These are phyloP conservation scores for Venustampulla echinocandica DNA, from an alignment of 495 filamentous ascomycete genomes.

Conservation along the genomic window DNA sequence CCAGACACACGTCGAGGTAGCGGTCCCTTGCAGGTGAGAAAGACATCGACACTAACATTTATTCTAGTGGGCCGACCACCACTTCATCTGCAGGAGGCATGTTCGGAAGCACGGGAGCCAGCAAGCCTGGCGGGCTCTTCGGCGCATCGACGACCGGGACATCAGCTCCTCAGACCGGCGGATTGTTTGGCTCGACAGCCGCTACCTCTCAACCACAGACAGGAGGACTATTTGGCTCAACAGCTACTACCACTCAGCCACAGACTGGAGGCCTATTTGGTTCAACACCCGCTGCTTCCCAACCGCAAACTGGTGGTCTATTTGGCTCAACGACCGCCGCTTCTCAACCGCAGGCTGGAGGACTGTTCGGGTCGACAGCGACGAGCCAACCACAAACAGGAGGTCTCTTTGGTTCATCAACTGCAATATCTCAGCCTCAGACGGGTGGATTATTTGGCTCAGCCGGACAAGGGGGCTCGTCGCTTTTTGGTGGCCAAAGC, in stretches of 20 bases:
- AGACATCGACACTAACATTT: constrained; percentile 1
- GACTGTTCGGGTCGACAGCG: constrained; percentile 29
- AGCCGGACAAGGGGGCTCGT: constrained; percentile 30
- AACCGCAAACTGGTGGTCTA: constrained; percentile 22
- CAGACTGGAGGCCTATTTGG: constrained; percentile 31
- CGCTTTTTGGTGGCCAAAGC: constrained; percentile 28
- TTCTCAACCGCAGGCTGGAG: constrained; percentile 14
- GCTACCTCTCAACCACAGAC: constrained; percentile 25
- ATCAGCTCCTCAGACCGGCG: constrained; percentile 18
- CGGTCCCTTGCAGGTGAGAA: neutral
- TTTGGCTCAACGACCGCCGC: constrained; percentile 23
- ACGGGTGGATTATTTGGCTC: constrained; percentile 38
- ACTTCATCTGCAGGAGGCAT: constrained; percentile 28
- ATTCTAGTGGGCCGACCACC: constrained; percentile 21
- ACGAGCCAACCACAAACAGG: constrained; percentile 23
- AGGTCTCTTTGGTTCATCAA: constrained; percentile 26
- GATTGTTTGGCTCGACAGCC: constrained; percentile 24
- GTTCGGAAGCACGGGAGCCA: constrained; percentile 31
- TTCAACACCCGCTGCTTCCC: constrained; percentile 23
- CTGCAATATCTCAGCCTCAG: constrained; percentile 18
- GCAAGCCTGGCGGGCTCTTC: constrained; percentile 36
- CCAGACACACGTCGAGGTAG: too few species aligned
- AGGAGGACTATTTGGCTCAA: constrained; percentile 31
- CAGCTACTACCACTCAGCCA: constrained; percentile 25
- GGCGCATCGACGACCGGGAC: constrained; percentile 32